Evolutionary conservation across 331 rosid genomes (phyloP), one percentile per base, ranked within the genome.

Genomic region (Spiraea crenata): DNA sequence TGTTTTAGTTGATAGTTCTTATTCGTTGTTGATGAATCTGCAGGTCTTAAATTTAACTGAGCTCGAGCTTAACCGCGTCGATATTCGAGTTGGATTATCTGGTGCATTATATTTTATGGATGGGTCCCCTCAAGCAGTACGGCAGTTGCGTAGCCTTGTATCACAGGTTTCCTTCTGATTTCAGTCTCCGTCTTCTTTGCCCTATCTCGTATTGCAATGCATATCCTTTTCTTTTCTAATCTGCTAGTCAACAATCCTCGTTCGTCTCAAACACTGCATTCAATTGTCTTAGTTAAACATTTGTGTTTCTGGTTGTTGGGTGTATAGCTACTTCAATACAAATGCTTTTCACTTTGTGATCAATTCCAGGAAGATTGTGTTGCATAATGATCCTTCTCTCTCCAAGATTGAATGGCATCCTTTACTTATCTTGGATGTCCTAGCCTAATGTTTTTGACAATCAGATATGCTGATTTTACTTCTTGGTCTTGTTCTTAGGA

Each of bases 41-140:
- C 97, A 95, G 97, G 96, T 95, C 76, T 83, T 91, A 83, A 95
- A 95, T 82, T 83, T 95, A 78, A 95, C 96, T 1, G 99, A 95
- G 83, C 99, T 89, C 69, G 97, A 91, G 80, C 80, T 95, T 44
- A 90, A 89, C 70, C 93, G 99, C 70, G 97, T 95, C 79, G 99
- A 95, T 82, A 85, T 95, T 41, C 92, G 99, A 41, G 96, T 95
- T 77, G 99, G 99, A 72, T 74, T 91, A 78, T 87, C 96, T 9
- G 99, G 97, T 65, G 90, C 99, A 69, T 76, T 87, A 50, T 89
- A 86, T 84, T 95, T 80, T 86, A 95, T 95, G 99, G 92, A 95
- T 85, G 97, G 99, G 56, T 91, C 99, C 77, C 93, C 99, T 74
- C 99, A 95, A 85, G 96, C 99, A 40, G 96, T 95, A 67, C 82